Evolutionary conservation across 495 filamentous ascomycete genomes (phyloP), one percentile per base, ranked within the genome.

Genomic region (Penicillium parvum): DNA sequence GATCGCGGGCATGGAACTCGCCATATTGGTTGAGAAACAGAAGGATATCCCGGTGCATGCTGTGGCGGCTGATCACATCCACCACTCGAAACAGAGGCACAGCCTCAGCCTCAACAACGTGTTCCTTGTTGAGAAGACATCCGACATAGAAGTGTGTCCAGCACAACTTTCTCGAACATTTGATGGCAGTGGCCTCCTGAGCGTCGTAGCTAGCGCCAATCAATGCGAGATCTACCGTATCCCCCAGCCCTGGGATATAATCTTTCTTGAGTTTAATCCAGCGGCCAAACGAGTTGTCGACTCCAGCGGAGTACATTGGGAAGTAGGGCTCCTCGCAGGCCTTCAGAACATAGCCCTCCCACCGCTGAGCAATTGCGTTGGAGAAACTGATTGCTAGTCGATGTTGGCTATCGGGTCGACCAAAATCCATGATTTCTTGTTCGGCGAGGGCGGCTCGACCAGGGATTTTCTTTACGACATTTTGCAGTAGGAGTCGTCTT

Each of bases 231-330:
- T 95, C 89, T 1, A 84, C 80, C 28, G 86, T 83, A 50, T 94
- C 88, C 1, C 88, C 89, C 50, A 89, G 73, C 5, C 80, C 78
- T 14, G 69, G 70, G n/a, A 95, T 84, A 45, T 94, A 95, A 50
- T 94, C 88, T 49, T 90, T 94, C 59, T 95, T 95, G 19, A 95
- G 57, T 63, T 95, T 95, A 53, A 95, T 85, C 63, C 81, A 84
- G 18, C 74, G 73, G 37, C 71, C 73, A 23, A 49, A 66, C 23
- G 62, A 73, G 21, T 36, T 42, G 14, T 58, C 30, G 34, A 28
- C 55, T 50, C 45, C 50, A 41, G 12, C 45, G 9, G 61, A 48
- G 37, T 60, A 50, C 4, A 84, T 76, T 32, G 77, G 62, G 37
- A 95, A 84, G 51, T 94, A 95, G 0, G 88, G 79, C 16, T 84